phyloP scores from a whole-genome alignment of 1,284 basidiomycete species.

The Sanguinoderma infundibulare region DNA sequence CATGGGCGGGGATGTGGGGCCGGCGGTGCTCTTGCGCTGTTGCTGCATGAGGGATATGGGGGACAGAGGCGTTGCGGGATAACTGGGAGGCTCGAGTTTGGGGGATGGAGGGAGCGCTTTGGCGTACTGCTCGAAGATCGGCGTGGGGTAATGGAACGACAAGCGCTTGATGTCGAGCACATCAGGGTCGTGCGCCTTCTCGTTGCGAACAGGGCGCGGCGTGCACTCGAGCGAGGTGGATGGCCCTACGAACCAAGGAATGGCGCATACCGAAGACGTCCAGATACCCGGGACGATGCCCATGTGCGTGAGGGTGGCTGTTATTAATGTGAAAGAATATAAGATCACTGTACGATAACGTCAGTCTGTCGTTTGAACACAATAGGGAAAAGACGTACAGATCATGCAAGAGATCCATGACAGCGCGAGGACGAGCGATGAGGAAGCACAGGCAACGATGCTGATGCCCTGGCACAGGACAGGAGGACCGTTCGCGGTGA shows the following conservation, averaged over 20 bases:
- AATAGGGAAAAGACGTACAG: constrained; percentile 42
- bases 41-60: constrained; percentile 23
- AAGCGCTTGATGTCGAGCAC: constrained; percentile 21
- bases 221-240: constrained; percentile 6
- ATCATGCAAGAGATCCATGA: constrained; percentile 59
- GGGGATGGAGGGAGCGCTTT: constrained; percentile 14
- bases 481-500: constrained; percentile 47
- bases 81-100: constrained; percentile 2
- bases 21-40: constrained; percentile 18
- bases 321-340: constrained; percentile 58
- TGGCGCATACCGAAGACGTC: constrained; percentile 49
- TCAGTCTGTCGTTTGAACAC: neutral
- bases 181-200: neutral
- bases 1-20: constrained; percentile 5
- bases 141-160: constrained; percentile 19
- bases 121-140: constrained; percentile 23
- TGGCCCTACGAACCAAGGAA: constrained; percentile 57
- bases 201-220: neutral
- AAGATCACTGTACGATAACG: constrained; percentile 44
- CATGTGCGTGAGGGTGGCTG: constrained; percentile 49
- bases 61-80: constrained; percentile 15
- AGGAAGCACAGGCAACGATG: constrained; percentile 53
- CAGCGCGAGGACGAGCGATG: constrained; percentile 52
- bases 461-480: constrained; percentile 22
- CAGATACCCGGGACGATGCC: constrained; percentile 50